Percentiles rank a stretch among this genome's conserved stretches.
phyloP scores from a whole-genome alignment of 2,329 filamentous ascomycete genomes.

The Shiraia bambusicola region DNA sequence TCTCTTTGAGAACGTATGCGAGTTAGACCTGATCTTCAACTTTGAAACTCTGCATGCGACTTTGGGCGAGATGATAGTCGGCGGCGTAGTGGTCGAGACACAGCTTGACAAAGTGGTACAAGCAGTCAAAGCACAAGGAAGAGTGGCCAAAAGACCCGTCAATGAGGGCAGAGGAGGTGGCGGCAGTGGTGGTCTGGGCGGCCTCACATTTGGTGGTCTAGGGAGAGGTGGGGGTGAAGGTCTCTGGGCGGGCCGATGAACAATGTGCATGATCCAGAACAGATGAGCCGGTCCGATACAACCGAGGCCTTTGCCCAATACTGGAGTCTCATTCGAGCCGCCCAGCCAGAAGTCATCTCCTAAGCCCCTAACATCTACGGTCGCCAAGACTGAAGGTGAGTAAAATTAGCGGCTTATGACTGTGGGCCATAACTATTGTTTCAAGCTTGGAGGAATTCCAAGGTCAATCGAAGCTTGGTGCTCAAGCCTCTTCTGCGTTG shows the following conservation, averaged over 20 bases:
- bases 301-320: neutral
- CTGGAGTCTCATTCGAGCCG: too few species aligned
- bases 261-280: neutral
- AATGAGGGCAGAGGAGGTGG: conserved; percentile 60
- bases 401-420: too few species aligned
- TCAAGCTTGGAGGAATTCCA: too few species aligned
- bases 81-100: conserved; percentile 92
- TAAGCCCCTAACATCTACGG: too few species aligned
- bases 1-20: conserved; percentile 97
- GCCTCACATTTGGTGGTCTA: conserved; percentile 28
- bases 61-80: conserved; percentile 90
- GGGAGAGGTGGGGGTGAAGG: conserved; percentile 37
- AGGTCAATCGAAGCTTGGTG: too few species aligned
- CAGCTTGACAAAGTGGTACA: conserved; percentile 84
- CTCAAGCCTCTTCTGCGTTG: too few species aligned
- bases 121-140: conserved; percentile 74
- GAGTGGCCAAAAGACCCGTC: conserved; percentile 75
- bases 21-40: conserved; percentile 97
- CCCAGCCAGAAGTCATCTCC: too few species aligned
- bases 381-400: too few species aligned
- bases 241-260: conserved; percentile 36
- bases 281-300: neutral
- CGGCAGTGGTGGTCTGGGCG: conserved; percentile 20
- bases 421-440: too few species aligned
- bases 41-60: conserved; percentile 95